Evolutionary conservation across 2,329 filamentous ascomycete genomes (phyloP).

Genomic region (Colletotrichum falcatum): DNA sequence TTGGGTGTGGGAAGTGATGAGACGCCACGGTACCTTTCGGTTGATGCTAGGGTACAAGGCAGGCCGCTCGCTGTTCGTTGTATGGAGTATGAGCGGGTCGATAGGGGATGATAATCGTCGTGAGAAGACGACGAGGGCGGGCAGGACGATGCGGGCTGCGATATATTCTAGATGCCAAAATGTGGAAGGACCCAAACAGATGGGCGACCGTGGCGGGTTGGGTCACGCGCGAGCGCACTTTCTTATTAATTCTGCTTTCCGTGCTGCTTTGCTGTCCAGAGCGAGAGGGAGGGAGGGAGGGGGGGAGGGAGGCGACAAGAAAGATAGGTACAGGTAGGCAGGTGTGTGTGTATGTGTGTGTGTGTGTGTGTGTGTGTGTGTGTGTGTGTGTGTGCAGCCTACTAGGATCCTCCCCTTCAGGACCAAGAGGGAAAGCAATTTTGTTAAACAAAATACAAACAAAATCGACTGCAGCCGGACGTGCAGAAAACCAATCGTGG

Average conservation of each 20-base stretch:
- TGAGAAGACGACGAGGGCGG: neutral
- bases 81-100: neutral
- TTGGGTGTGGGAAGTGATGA: constrained; percentile 28
- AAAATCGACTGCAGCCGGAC: constrained; percentile 10
- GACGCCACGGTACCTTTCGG: constrained; percentile 16
- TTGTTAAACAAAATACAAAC: neutral
- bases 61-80: constrained; percentile 3
- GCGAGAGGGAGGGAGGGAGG: constrained; percentile 8
- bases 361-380: too few species aligned
- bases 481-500: constrained; percentile 25
- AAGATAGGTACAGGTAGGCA: constrained; percentile 22
- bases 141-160: neutral
- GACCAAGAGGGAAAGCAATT: neutral
- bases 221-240: constrained; percentile 20
- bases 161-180: constrained; percentile 18
- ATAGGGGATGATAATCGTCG: neutral
- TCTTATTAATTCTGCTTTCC: constrained; percentile 31
- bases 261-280: constrained; percentile 4
- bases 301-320: constrained; percentile 7
- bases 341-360: too few species aligned
- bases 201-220: constrained; percentile 5
- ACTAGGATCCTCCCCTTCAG: constrained; percentile 12
- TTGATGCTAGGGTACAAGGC: constrained; percentile 9
- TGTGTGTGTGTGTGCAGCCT: constrained; percentile 38
- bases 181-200: constrained; percentile 1